phyloP scores from a whole-genome alignment of 371 early-diverging fungal species.

The Mucor racemosus region DNA sequence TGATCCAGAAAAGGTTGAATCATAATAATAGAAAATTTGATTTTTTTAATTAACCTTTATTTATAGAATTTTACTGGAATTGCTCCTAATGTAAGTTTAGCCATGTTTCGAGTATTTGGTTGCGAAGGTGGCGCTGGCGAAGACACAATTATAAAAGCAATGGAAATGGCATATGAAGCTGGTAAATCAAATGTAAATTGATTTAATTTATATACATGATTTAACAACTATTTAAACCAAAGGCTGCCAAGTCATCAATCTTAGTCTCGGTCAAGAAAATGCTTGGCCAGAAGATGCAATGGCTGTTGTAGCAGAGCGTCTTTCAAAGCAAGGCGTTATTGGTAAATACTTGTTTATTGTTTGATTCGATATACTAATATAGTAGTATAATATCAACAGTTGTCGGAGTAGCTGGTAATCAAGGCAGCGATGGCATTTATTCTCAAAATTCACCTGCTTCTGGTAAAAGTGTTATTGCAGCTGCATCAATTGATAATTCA shows the following conservation, averaged over 20 bases:
- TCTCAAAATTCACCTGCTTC: constrained; percentile 54
- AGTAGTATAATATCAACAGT: constrained; percentile 30
- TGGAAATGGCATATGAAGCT: constrained; percentile 61
- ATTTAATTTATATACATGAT: not conserved
- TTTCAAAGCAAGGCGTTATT: constrained; percentile 23
- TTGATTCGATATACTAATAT: constrained; percentile 42
- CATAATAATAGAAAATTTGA: not conserved
- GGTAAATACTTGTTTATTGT: constrained; percentile 12
- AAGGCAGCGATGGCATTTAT: constrained; percentile 55
- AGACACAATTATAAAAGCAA: constrained; percentile 67
- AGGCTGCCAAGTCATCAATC: constrained; percentile 62
- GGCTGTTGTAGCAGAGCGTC: constrained; percentile 43
- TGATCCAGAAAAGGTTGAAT: constrained; percentile 45
- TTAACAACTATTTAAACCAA: constrained; percentile 23
- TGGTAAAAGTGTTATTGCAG: constrained; percentile 51
- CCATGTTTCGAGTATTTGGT: constrained; percentile 64
- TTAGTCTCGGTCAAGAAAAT: constrained; percentile 66
- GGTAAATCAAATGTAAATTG: constrained; percentile 20
- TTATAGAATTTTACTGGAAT: constrained; percentile 65
- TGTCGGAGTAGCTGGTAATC: constrained; percentile 62
- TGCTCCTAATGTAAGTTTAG: constrained; percentile 62
- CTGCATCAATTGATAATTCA: constrained; percentile 65
- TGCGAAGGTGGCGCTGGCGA: constrained; percentile 59
- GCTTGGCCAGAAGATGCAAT: constrained; percentile 45
- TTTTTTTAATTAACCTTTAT: constrained; percentile 14